Evolutionary conservation across 2,329 filamentous ascomycete species (phyloP).

Genomic region (Alternaria metachromatica): DNA sequence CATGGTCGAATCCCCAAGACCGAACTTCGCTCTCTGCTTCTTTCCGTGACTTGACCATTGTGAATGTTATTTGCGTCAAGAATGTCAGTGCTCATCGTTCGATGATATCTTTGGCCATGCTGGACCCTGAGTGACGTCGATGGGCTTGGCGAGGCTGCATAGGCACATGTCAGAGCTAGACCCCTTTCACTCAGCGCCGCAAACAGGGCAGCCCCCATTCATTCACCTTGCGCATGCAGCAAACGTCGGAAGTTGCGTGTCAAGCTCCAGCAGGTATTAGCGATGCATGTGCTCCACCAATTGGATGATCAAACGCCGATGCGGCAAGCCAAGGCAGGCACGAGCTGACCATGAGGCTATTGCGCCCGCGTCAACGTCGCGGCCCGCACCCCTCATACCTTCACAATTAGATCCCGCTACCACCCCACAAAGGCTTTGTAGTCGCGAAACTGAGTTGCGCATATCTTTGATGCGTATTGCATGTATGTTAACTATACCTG

Average conservation of each 20-base stretch:
- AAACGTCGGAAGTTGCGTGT: slow-evolving; percentile 10
- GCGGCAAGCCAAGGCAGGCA: slow-evolving; percentile 32
- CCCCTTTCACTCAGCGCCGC: not conserved
- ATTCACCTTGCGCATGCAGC: not conserved
- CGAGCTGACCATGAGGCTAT: slow-evolving; percentile 20
- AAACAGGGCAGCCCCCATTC: slow-evolving; percentile 5
- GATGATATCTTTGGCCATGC: not conserved
- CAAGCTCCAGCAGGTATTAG: slow-evolving; percentile 1
- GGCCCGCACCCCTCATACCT: slow-evolving; percentile 19
- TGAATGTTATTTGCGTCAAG: not conserved
- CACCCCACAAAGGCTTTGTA: not conserved
- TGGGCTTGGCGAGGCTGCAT: slow-evolving; percentile 15
- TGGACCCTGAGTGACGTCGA: slow-evolving; percentile 29
- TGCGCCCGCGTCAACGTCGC: slow-evolving; percentile 21
- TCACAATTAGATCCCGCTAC: slow-evolving; percentile 9
- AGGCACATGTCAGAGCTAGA: slow-evolving; percentile 5
- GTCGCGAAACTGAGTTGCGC: not conserved
- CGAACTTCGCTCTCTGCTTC: slow-evolving; percentile 67
- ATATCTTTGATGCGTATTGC: not conserved
- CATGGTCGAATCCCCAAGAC: slow-evolving; percentile 72
- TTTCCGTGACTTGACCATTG: slow-evolving; percentile 51
- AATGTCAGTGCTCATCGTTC: not conserved
- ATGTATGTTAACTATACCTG: not conserved
- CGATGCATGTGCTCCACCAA: slow-evolving; percentile 14
- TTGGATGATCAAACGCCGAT: slow-evolving; percentile 27